Conservation (phyloP, 768 basidiomycete genomes). For the Leccinum longicurvipes region DNA sequence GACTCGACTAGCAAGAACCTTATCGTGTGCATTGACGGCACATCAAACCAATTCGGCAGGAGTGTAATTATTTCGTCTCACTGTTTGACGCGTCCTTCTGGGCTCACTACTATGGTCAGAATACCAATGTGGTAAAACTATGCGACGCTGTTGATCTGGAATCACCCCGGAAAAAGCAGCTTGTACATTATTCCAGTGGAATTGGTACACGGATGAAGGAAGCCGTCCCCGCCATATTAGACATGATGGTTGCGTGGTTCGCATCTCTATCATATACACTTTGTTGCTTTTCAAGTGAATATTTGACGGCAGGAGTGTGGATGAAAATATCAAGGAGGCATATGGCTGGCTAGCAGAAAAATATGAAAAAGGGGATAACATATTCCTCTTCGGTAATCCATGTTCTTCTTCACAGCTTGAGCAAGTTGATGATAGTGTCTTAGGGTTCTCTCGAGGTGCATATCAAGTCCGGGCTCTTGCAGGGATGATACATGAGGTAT, state of each 20-base stretch:
- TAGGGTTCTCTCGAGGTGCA: constrained; percentile 1
- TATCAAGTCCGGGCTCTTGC: neutral
- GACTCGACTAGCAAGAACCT: neutral
- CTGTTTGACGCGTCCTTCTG: neutral
- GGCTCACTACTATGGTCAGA: neutral
- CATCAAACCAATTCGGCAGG: neutral
- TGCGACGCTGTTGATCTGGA: neutral
- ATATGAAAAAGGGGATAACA: neutral
- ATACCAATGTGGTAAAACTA: neutral
- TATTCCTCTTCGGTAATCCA: neutral
- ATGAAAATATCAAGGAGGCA: neutral
- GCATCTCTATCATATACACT: neutral
- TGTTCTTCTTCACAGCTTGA: neutral
- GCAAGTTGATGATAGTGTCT: neutral
- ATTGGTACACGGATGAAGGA: neutral
- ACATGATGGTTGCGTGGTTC: neutral
- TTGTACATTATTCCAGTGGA: neutral
- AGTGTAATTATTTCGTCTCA: neutral
- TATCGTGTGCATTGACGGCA: neutral
- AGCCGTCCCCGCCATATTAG: neutral
- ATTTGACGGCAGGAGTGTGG: neutral
- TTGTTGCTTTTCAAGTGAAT: neutral
- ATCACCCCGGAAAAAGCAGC: neutral
- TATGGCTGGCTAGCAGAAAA: neutral
- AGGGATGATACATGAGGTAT: neutral